phyloP scores from a whole-genome alignment of 2,329 filamentous ascomycete species.

The Talaromyces sp. region DNA sequence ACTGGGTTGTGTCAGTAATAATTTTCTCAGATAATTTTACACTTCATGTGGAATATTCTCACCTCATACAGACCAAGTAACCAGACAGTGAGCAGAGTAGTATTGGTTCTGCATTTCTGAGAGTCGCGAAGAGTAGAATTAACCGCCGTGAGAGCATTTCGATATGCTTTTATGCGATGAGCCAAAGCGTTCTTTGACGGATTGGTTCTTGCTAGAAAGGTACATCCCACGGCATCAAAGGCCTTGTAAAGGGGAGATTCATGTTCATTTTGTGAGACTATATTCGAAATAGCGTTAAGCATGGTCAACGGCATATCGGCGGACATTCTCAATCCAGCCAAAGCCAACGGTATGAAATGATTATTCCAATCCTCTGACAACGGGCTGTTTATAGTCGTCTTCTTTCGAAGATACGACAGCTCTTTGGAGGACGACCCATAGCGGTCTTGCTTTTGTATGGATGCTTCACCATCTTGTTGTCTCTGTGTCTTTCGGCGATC shows the following conservation, averaged over 20 bases:
- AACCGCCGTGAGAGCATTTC: background rate
- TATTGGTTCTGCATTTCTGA: background rate
- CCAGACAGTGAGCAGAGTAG: conserved; percentile 12
- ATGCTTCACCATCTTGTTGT: background rate
- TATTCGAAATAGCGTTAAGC: background rate
- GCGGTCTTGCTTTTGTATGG: background rate
- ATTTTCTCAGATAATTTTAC: background rate
- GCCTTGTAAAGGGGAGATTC: conserved; percentile 3
- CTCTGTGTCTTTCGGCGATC: background rate
- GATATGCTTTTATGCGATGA: conserved; percentile 8
- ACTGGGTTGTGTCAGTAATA: background rate
- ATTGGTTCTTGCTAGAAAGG: background rate
- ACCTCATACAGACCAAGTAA: conserved; percentile 14
- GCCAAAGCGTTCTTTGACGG: background rate
- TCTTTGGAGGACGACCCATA: background rate
- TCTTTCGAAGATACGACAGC: background rate
- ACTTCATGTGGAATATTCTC: background rate
- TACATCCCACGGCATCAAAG: conserved; percentile 8
- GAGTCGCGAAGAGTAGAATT: conserved; percentile 4
- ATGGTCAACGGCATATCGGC: conserved; percentile 1
- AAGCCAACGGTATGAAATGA: background rate
- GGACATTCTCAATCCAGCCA: background rate
- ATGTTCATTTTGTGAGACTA: background rate
- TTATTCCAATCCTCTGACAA: background rate
- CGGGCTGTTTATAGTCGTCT: background rate